Conservation (phyloP, 331 rosid genomes). For the Ulmus americana region DNA sequence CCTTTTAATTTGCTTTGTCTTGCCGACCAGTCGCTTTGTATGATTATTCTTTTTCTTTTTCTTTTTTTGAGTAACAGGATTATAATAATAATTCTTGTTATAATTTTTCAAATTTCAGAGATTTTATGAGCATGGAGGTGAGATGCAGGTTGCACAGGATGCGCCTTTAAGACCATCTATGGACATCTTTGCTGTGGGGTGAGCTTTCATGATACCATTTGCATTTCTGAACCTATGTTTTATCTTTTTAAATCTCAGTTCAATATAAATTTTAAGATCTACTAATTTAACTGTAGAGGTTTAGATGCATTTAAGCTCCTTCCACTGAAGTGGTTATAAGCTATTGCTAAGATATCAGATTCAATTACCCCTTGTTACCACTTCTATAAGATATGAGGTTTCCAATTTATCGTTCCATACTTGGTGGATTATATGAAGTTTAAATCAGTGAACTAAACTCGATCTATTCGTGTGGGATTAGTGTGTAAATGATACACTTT, state of each 20-base stretch:
- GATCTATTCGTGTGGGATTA: background rate
- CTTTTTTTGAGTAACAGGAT: slow-evolving; percentile 4
- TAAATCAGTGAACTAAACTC: background rate
- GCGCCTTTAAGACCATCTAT: slow-evolving; percentile 71
- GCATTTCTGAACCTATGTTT: slow-evolving; percentile 5
- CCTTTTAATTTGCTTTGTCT: background rate
- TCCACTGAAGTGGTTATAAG: background rate
- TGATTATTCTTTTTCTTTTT: background rate
- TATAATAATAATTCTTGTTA: slow-evolving; percentile 6
- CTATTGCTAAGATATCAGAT: background rate
- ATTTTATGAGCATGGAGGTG: slow-evolving; percentile 95
- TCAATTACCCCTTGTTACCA: background rate
- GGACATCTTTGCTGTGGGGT: slow-evolving; percentile 93
- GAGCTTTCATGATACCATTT: slow-evolving; percentile 37
- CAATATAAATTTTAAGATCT: slow-evolving; percentile 5
- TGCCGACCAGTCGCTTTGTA: background rate
- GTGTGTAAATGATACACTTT: background rate
- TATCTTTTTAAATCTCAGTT: slow-evolving; percentile 12
- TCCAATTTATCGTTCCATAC: background rate
- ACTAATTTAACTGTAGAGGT: background rate
- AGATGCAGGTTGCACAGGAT: slow-evolving; percentile 84
- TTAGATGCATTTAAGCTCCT: background rate
- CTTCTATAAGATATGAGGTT: background rate
- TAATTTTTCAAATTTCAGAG: slow-evolving; percentile 44
- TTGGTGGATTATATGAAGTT: background rate